Evolutionary conservation across 805 yeast species (phyloP).

Genomic region (Wickerhamiella parazyma): DNA sequence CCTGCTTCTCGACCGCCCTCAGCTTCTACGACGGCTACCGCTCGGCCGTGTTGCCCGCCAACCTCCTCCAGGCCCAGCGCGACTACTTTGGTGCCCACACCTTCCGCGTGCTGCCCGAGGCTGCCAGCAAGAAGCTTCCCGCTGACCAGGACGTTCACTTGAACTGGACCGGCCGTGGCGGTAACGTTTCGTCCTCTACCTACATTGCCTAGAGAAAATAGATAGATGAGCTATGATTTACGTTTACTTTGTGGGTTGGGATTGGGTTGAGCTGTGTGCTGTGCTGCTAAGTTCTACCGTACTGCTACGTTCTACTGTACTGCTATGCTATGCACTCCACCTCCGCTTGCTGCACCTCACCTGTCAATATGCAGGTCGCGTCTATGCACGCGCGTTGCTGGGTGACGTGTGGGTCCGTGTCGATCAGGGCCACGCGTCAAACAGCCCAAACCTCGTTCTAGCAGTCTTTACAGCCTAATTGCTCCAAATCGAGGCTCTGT

Average conservation of each 20-base stretch:
- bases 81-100: slow-evolving; percentile 99
- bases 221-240: neutral
- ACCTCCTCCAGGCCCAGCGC: slow-evolving; percentile 98
- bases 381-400: no score
- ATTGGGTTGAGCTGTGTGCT: neutral
- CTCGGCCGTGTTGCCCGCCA: slow-evolving; percentile 90
- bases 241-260: neutral
- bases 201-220: slow-evolving; percentile 58
- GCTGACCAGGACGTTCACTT: slow-evolving; percentile 75
- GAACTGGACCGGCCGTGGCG: slow-evolving; percentile 99
- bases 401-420: no score
- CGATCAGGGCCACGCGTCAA: no score
- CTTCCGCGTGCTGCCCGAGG: slow-evolving; percentile 85
- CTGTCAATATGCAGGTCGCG: no score
- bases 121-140: slow-evolving; percentile 63
- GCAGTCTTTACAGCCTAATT: no score
- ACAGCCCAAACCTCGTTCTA: no score
- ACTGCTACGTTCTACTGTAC: no score
- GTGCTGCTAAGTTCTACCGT: no score
- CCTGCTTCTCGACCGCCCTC: slow-evolving; percentile 94
- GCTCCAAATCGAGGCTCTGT: no score
- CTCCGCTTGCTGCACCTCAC: no score
- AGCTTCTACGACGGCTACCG: slow-evolving; percentile 98
- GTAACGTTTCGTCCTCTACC: slow-evolving; percentile 90
- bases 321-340: no score